Evolutionary conservation across 345 rosid species (phyloP).

Genomic region (Murraya koenigii): DNA sequence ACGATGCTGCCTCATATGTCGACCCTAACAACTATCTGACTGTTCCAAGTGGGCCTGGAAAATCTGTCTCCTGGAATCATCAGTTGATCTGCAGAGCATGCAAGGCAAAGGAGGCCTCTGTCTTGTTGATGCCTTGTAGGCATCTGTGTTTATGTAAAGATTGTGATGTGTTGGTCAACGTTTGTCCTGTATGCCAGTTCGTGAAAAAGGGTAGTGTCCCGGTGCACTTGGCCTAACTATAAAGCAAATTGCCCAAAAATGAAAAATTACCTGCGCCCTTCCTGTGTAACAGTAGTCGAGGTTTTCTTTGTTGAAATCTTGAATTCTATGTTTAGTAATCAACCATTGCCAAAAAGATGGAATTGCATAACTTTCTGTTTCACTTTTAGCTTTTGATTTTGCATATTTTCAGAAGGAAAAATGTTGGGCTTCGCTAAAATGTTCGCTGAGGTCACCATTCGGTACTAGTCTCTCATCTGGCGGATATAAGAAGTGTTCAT

Average conservation of each 20-base stretch:
- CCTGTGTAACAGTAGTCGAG: conserved; percentile 5
- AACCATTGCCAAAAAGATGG: conserved; percentile 1
- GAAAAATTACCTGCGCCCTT: conserved; percentile 15
- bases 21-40: conserved; percentile 44
- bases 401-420: background rate
- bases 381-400: background rate
- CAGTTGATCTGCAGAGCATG: conserved; percentile 63
- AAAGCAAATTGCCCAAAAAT: conserved; percentile 24
- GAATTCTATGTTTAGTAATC: conserved; percentile 18
- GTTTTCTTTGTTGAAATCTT: background rate
- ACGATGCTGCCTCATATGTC: conserved; percentile 65
- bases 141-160: conserved; percentile 85
- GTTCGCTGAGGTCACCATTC: background rate
- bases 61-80: conserved; percentile 16
- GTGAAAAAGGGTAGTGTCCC: conserved; percentile 58
- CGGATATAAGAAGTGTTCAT: background rate
- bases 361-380: background rate
- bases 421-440: background rate
- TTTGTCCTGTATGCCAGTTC: conserved; percentile 81
- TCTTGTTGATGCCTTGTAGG: conserved; percentile 82
- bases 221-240: conserved; percentile 50
- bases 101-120: conserved; percentile 57
- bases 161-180: conserved; percentile 50
- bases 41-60: conserved; percentile 25
- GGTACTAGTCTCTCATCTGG: background rate